Evolutionary conservation across 345 rosid species (phyloP).

Genomic region (Gossypium thurberi): DNA sequence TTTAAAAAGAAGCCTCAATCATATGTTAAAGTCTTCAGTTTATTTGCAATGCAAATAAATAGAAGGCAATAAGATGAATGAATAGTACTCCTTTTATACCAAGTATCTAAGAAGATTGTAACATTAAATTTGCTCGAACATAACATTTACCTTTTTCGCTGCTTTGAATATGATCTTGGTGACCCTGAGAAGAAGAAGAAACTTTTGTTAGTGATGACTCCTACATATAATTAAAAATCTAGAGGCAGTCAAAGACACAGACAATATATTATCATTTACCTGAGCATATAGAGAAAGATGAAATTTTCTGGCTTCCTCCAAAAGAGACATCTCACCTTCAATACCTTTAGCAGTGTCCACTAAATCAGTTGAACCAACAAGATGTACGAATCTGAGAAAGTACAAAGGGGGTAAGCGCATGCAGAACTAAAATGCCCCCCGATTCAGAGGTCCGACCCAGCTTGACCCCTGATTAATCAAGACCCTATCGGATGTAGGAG

Average conservation of each 20-base stretch:
- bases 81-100: neutral
- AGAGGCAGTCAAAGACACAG: neutral
- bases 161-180: conserved; percentile 13
- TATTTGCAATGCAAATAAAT: neutral
- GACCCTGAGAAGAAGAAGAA: conserved; percentile 21
- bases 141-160: conserved; percentile 19
- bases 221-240: neutral
- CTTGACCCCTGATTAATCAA: too few species aligned
- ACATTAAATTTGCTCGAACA: neutral
- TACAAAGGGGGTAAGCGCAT: neutral
- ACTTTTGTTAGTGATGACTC: neutral
- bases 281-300: conserved; percentile 42
- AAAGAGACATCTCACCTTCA: conserved; percentile 47
- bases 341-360: conserved; percentile 30
- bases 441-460: too few species aligned
- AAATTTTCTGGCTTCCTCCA: conserved; percentile 57
- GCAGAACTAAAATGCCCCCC: neutral
- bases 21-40: neutral
- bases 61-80: neutral
- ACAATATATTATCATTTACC: conserved; percentile 21
- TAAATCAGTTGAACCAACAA: conserved; percentile 37
- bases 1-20: neutral
- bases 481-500: too few species aligned
- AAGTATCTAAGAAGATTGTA: neutral
- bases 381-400: conserved; percentile 35